A percentile compares a stretch with the other conserved stretches of the same genome.
Evolutionary conservation across 495 filamentous ascomycete species (phyloP).

Genomic region (Daldinia bambusicola): DNA sequence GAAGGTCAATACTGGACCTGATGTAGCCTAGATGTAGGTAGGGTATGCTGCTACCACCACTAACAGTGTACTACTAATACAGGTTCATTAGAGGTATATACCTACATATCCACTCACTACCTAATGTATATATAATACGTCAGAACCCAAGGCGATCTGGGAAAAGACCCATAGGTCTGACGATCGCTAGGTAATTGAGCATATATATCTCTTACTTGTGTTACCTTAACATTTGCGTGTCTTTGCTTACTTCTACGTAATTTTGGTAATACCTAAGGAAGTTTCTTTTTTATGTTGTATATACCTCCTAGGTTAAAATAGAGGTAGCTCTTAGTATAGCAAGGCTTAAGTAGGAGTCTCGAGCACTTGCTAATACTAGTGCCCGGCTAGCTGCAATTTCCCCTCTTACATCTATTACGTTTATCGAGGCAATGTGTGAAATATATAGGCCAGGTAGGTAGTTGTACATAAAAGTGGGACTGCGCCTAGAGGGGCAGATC

Average conservation of each 20-base stretch:
- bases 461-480: constrained; percentile 10
- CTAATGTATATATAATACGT: no score
- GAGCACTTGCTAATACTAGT: not conserved
- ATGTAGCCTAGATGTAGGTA: no score
- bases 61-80: not conserved
- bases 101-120: no score
- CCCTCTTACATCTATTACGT: constrained; percentile 4
- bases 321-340: no score
- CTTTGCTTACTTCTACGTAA: not conserved
- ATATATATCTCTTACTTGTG: constrained; percentile 1
- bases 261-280: not conserved
- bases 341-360: no score
- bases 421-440: no score
- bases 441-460: constrained; percentile 17
- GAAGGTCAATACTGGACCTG: constrained; percentile 19
- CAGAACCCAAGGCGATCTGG: constrained; percentile 28
- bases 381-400: not conserved
- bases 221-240: not conserved
- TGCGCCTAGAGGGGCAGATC: constrained; percentile 23
- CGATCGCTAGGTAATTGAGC: constrained; percentile 29
- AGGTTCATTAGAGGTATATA: constrained; percentile 27
- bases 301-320: not conserved
- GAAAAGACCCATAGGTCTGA: constrained; percentile 16
- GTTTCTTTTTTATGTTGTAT: not conserved
- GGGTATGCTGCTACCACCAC: not conserved